Conservation (phyloP, 768 basidiomycete species). For the Leccinum pellstonianum region DNA sequence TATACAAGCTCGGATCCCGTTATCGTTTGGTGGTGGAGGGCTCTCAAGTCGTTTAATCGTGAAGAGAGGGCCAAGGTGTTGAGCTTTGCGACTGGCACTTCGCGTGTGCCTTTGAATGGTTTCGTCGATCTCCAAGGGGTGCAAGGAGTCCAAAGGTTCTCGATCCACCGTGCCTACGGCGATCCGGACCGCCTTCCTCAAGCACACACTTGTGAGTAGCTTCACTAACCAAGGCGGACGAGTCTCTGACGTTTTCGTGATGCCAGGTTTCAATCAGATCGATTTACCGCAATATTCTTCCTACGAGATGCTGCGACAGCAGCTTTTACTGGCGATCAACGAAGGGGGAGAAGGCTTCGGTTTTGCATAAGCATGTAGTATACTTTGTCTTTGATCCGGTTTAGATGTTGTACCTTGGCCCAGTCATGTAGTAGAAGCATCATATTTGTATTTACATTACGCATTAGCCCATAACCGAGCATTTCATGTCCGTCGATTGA, state of each 20-base stretch:
- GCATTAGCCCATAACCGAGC: slow-evolving; percentile 16
- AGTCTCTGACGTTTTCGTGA: slow-evolving; percentile 14
- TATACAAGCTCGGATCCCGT: slow-evolving; percentile 89
- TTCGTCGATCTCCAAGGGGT: slow-evolving; percentile 96
- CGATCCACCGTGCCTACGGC: slow-evolving; percentile 92
- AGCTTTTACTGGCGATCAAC: slow-evolving; percentile 87
- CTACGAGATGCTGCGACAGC: slow-evolving; percentile 94
- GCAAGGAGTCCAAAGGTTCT: slow-evolving; percentile 92
- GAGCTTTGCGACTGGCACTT: slow-evolving; percentile 93
- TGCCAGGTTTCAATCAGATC: slow-evolving; percentile 86
- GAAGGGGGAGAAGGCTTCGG: slow-evolving; percentile 97
- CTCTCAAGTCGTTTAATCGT: slow-evolving; percentile 94
- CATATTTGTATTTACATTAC: slow-evolving; percentile 35
- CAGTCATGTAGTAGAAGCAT: slow-evolving; percentile 31
- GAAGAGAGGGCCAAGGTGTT: slow-evolving; percentile 96
- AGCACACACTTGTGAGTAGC: slow-evolving; percentile 79
- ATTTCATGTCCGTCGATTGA: neutral
- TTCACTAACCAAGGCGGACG: slow-evolving; percentile 1
- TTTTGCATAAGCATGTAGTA: slow-evolving; percentile 49
- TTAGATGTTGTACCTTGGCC: slow-evolving; percentile 15
- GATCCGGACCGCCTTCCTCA: slow-evolving; percentile 82
- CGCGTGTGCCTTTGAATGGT: slow-evolving; percentile 90
- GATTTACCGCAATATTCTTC: slow-evolving; percentile 93
- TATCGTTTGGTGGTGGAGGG: slow-evolving; percentile 99
- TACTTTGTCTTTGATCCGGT: slow-evolving; percentile 3